Evolutionary conservation across 192 early-diverging fungal species (phyloP).

Genomic region (Borealophlyctis nickersoniae): DNA sequence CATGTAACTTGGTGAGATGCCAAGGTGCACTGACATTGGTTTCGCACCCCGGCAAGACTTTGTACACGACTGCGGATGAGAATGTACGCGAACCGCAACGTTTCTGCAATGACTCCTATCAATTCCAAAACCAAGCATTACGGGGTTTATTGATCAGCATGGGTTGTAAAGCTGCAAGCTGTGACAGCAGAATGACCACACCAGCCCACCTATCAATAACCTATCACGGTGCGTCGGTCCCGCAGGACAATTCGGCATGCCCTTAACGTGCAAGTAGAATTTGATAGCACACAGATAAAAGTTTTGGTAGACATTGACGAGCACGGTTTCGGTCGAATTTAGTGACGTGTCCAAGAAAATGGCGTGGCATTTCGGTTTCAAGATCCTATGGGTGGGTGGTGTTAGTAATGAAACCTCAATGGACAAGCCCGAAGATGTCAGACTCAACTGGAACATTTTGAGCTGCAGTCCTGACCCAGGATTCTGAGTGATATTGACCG

Average conservation of each 20-base stretch:
- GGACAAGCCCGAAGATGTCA: background rate
- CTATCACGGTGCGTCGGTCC: background rate
- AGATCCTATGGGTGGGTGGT: conserved; percentile 44
- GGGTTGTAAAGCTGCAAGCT: background rate
- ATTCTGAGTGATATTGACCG: conserved; percentile 38
- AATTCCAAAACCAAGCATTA: background rate
- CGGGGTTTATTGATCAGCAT: conserved; percentile 27
- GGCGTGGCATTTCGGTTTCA: conserved; percentile 60
- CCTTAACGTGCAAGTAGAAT: conserved; percentile 29
- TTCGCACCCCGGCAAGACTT: conserved; percentile 19
- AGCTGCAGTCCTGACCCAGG: conserved; percentile 42
- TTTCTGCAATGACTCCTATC: background rate
- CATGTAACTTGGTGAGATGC: conserved; percentile 11
- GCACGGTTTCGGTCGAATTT: conserved; percentile 57
- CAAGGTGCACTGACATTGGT: conserved; percentile 5
- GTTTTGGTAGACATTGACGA: conserved; percentile 79
- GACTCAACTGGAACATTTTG: conserved; percentile 47
- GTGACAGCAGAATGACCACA: background rate
- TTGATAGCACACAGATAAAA: conserved; percentile 72
- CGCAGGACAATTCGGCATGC: background rate
- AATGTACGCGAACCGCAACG: conserved; percentile 23
- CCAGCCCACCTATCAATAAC: background rate
- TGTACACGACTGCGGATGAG: conserved; percentile 25
- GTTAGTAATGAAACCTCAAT: conserved; percentile 16
- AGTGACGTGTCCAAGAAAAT: conserved; percentile 63